phyloP scores from a whole-genome alignment of 441 rosid genomes.

The Jatropha podagrica region DNA sequence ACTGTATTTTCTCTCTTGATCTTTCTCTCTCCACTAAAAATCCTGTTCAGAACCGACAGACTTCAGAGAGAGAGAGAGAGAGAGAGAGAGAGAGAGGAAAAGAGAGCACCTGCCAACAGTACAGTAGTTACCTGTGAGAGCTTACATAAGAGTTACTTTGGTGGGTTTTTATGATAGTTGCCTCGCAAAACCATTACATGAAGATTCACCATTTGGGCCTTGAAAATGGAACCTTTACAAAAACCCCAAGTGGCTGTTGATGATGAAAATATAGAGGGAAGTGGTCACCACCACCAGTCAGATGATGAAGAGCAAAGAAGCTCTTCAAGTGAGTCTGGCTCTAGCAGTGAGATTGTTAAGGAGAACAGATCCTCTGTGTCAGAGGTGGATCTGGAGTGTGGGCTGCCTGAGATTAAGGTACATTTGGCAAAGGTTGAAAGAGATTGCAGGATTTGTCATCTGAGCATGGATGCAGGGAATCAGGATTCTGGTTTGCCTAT shows the following conservation, averaged over 20 bases:
- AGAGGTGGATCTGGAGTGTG: slow-evolving; percentile 48
- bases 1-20: slow-evolving; percentile 17
- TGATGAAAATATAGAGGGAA: slow-evolving; percentile 24
- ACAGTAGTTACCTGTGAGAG: slow-evolving; percentile 14
- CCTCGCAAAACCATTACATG: slow-evolving; percentile 36
- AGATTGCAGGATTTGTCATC: slow-evolving; percentile 91
- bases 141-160: slow-evolving; percentile 11
- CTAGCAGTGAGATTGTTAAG: slow-evolving; percentile 39
- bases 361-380: slow-evolving; percentile 47
- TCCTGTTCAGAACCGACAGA: slow-evolving; percentile 29
- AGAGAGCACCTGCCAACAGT: slow-evolving; percentile 16
- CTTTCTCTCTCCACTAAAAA: slow-evolving; percentile 12
- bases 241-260: slow-evolving; percentile 38
- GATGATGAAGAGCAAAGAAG: slow-evolving; percentile 31
- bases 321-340: slow-evolving; percentile 31
- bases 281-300: slow-evolving; percentile 25
- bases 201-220: slow-evolving; percentile 38
- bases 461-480: slow-evolving; percentile 66
- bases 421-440: slow-evolving; percentile 54
- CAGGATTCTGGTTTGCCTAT: slow-evolving; percentile 67
- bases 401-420: slow-evolving; percentile 43
- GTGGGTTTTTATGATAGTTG: slow-evolving; percentile 35
- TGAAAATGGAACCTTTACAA: slow-evolving; percentile 48
- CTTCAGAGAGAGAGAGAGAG: slow-evolving; percentile 6
- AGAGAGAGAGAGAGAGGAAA: neutral